phyloP scores from a whole-genome alignment of 371 early-diverging fungal species.

The Funneliformis caledonium region DNA sequence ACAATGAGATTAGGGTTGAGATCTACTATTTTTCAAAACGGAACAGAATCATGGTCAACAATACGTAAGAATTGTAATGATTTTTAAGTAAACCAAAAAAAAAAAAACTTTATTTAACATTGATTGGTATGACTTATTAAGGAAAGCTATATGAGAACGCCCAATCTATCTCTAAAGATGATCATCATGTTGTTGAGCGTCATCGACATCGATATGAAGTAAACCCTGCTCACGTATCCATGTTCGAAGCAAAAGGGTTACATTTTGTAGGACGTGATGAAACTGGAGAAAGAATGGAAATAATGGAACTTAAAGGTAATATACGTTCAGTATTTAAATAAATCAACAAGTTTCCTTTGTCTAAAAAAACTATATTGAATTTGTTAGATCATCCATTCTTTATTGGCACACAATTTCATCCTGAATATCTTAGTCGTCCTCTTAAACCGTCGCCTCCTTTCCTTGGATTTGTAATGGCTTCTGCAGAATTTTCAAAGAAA shows the following conservation, averaged over 20 bases:
- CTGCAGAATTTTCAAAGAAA: slow-evolving; percentile 49
- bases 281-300: slow-evolving; percentile 96
- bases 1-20: slow-evolving; percentile 96
- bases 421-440: slow-evolving; percentile 98
- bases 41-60: slow-evolving; percentile 58
- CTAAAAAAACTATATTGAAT: not conserved
- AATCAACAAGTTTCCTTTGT: not conserved
- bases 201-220: slow-evolving; percentile 99
- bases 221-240: slow-evolving; percentile 81
- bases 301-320: slow-evolving; percentile 69
- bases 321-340: not conserved
- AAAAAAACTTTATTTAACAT: not conserved
- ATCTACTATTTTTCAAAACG: slow-evolving; percentile 81
- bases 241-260: slow-evolving; percentile 87
- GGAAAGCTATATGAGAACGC: slow-evolving; percentile 30
- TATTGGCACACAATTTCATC: slow-evolving; percentile 99
- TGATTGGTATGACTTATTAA: not conserved
- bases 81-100: not conserved
- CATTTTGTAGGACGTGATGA: slow-evolving; percentile 94
- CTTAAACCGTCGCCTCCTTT: slow-evolving; percentile 93
- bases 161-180: not conserved
- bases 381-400: slow-evolving; percentile 93
- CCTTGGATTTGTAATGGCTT: slow-evolving; percentile 90
- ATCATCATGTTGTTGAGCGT: slow-evolving; percentile 76
- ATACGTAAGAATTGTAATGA: slow-evolving; percentile 49